Conservation (phyloP, 306 rosid species). For the Fagus crenata region DNA sequence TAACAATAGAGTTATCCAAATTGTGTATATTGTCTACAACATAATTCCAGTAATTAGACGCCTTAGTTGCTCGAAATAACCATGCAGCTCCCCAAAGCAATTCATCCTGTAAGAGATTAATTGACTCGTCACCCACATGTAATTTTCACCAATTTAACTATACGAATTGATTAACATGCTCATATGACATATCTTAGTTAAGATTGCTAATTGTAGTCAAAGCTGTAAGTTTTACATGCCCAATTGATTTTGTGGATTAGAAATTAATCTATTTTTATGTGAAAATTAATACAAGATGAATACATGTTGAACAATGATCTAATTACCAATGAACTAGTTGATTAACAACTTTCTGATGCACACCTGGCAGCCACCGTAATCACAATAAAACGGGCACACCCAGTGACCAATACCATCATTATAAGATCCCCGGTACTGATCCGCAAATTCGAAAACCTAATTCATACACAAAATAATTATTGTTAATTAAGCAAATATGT, state of each 20-base stretch:
- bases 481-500: too few species aligned
- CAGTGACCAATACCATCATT: constrained; percentile 25
- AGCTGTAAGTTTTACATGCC: too few species aligned
- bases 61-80: constrained; percentile 37
- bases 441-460: constrained; percentile 53
- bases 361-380: constrained; percentile 44
- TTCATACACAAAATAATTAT: background rate
- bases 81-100: constrained; percentile 60
- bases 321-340: background rate
- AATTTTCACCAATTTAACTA: too few species aligned
- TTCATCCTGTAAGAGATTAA: constrained; percentile 38
- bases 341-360: background rate
- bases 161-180: background rate
- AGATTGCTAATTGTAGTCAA: too few species aligned
- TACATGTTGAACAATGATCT: background rate
- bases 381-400: constrained; percentile 58
- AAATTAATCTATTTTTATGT: background rate
- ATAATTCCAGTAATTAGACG: constrained; percentile 22
- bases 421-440: constrained; percentile 44
- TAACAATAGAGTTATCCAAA: background rate
- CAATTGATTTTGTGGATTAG: too few species aligned
- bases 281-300: background rate
- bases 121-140: too few species aligned
- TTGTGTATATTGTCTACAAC: constrained; percentile 28
- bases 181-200: too few species aligned